These are phyloP conservation scores for Pterocarpus santalinus DNA, from an alignment of 306 rosid genomes.

Conservation along the genomic window DNA sequence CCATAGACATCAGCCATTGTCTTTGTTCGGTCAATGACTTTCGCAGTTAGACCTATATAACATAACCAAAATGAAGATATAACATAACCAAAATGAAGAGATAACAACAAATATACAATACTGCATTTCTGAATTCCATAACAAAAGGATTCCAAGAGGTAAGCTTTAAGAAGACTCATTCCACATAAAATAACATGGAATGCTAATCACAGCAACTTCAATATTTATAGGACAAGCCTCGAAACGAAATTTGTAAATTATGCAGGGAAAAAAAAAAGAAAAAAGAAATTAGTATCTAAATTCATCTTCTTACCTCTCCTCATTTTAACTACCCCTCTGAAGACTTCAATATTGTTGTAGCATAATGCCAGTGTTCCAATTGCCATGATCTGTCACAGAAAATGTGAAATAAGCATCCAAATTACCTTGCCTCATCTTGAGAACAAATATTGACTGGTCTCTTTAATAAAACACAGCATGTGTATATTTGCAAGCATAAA, in stretches of 20 bases:
- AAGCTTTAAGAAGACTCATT: slow-evolving; percentile 1
- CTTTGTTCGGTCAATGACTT: slow-evolving; percentile 85
- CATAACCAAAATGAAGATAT: slow-evolving; percentile 43
- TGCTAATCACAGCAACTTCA: slow-evolving; percentile 4
- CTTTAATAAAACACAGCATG: slow-evolving; percentile 16
- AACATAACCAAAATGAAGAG: slow-evolving; percentile 41
- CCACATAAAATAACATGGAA: background rate
- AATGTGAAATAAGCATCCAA: slow-evolving; percentile 46
- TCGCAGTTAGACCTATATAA: slow-evolving; percentile 90
- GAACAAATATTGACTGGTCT: slow-evolving; percentile 18
- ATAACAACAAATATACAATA: background rate
- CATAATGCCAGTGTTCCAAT: slow-evolving; percentile 93
- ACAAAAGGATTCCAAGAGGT: background rate
- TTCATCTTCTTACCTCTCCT: slow-evolving; percentile 79
- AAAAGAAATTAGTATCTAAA: background rate
- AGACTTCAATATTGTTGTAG: slow-evolving; percentile 88
- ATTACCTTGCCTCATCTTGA: slow-evolving; percentile 11
- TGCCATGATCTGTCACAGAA: slow-evolving; percentile 81
- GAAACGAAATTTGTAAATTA: background rate
- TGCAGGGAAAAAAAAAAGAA: background rate
- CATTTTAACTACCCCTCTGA: slow-evolving; percentile 98
- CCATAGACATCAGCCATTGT: slow-evolving; percentile 91
- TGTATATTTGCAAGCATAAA: slow-evolving; percentile 29
- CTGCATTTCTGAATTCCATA: background rate
- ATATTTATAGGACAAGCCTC: background rate